Base-by-base conservation (phyloP, 2,329 filamentous ascomycete species). In the Sporothrix mexicana region DNA sequence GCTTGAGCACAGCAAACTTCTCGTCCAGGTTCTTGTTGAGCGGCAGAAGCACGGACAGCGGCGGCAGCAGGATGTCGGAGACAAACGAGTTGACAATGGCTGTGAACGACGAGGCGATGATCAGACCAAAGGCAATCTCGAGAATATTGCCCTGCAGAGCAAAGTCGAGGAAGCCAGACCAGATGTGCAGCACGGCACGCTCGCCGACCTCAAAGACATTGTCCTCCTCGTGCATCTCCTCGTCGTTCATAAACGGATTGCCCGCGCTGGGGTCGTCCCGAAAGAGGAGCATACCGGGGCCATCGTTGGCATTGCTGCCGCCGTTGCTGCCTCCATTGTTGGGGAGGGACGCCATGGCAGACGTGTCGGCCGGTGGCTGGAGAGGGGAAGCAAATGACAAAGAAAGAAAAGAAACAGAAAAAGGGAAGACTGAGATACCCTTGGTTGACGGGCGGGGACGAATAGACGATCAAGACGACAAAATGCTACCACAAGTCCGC, bases 131-230 rank as follows among this genome's bases (percentile, higher is more conserved):
- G 17, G 92, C 92, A 73, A 94, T 91, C 80, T 93, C 90, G 36
- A 94, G 85, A 66, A 93, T 91, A 77, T 93, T 93, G 73, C 92
- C 91, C 75, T 91, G 88, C 71, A 93, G 87, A 0, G 91, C 91
- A 80, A 93, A 94, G 79, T 93, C 91, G 76, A 90, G 80, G 79
- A 93, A 93, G 53, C 89, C 90, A 47, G 87, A 83, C 83, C 88
- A 90, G 72, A 88, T 81, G 73, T 84, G 83, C 74, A 83, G 82
- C 30, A 87, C 85, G 70, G 82, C 82, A 71, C 83, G 80, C 74
- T 85, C 82, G 73, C 87, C 82, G 23, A 83, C 81, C 64, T 83
- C 83, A 47, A 88, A 49, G 30, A 75, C 69, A 6, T 69, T 72
- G 64, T 73, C 73, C 82, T 36, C 90, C 80, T 73, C 72, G 67